Base-by-base conservation (phyloP, 495 filamentous ascomycete species). In the Penicillium parvum region DNA sequence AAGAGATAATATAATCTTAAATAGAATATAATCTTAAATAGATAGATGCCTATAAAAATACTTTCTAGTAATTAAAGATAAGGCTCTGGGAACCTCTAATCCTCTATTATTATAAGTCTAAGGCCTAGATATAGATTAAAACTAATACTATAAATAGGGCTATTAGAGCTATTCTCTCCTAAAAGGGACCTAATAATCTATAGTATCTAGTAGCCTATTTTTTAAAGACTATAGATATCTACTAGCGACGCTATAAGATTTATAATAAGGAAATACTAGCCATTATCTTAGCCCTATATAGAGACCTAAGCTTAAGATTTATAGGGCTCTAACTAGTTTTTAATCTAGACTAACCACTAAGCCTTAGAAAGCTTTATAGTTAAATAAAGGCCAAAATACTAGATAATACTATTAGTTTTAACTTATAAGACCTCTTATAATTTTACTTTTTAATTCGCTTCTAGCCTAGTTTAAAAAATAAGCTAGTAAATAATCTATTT, bases 401-500 rank as follows among this genome's bases (percentile, higher is more conserved):
- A 6, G 37, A 2, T 7, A 39, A 5, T 50, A 49, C 9, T 29
- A 36, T 5, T 64, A 32, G 52, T 22, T n/a, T n/a, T n/a, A n/a
- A n/a, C n/a, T n/a, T 43, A 2, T 47, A 67, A 23, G 49, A 51
- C 14, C 38, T 66, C 0, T 49, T 37, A 2, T n/a, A 45, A 12
- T 61, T 50, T 22, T 40, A 62, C 21, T 64, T 65, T 19, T 40
- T 50, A 12, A 62, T 65, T 7, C 46, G 37, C 5, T 64, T 65
- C 19, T 35, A 32, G 4, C 27, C 21, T 12, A 52, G 58, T 8
- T 57, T 54, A 15, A 2, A 19, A 2, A 49, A 43, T 23, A 18
- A 27, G 3, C 7, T 47, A 1, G 26, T 11, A 1, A 5, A 43
- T 19, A 22, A 15, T 0, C 23, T 38, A 0, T 49, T 15, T 2